These are phyloP conservation scores for Jaltomata sinuosa DNA, from an alignment of 257 asterid genomes.

Conservation along the genomic window DNA sequence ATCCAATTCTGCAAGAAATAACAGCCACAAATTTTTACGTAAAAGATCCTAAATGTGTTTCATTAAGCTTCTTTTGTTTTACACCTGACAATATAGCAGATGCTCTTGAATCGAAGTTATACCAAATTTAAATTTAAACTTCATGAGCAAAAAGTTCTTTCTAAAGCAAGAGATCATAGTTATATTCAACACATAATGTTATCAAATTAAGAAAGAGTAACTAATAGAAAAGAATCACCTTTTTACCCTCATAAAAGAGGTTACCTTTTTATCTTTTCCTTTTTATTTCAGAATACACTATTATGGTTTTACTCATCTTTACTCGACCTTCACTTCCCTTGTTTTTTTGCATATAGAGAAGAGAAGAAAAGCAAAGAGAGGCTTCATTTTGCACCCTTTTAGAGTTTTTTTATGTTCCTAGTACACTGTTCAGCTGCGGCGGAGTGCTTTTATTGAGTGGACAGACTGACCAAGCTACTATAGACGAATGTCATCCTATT, in stretches of 20 bases:
- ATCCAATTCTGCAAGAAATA: slow-evolving; percentile 74
- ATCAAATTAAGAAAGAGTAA: neutral
- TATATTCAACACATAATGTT: neutral
- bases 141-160: neutral
- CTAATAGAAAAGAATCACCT: neutral
- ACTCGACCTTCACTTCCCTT: neutral
- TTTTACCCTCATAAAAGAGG: neutral
- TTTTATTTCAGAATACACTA: neutral
- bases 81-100: neutral
- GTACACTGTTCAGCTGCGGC: neutral
- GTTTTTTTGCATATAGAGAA: neutral
- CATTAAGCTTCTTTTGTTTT: neutral
- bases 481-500: neutral
- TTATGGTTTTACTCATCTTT: neutral
- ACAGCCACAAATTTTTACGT: slow-evolving; percentile 9
- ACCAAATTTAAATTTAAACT: neutral
- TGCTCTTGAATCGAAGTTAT: neutral
- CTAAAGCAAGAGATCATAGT: neutral
- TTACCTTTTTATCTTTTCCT: neutral
- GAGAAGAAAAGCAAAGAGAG: neutral
- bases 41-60: neutral
- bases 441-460: neutral
- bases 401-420: neutral
- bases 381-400: neutral
- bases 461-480: neutral